Conservation (phyloP, 2,329 filamentous ascomycete genomes). For the Cercospora sp. region DNA sequence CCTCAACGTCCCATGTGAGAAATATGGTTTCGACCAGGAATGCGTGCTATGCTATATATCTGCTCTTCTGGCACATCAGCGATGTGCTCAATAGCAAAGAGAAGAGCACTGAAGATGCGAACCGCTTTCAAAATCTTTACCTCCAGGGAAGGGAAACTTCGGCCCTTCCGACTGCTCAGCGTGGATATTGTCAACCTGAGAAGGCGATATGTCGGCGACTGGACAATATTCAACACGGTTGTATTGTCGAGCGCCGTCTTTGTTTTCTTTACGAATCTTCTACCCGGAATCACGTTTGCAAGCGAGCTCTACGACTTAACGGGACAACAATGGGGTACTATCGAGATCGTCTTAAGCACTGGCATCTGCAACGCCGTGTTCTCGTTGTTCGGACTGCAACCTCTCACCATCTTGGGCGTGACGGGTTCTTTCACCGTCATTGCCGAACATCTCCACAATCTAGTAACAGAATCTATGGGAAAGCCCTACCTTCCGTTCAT, state of each 20-base stretch:
- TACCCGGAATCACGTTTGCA: conserved; percentile 67
- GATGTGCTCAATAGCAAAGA: neutral
- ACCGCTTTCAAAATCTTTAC: neutral
- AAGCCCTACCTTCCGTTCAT: conserved; percentile 65
- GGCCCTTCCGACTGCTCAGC: conserved; percentile 38
- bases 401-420: conserved; percentile 65
- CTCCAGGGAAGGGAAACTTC: conserved; percentile 19
- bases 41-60: neutral
- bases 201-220: conserved; percentile 36
- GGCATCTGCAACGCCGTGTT: conserved; percentile 65
- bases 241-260: conserved; percentile 64
- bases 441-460: conserved; percentile 63
- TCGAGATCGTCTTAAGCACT: conserved; percentile 67
- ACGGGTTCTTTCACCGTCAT: conserved; percentile 68
- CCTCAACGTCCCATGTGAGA: neutral
- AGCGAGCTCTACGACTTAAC: conserved; percentile 65
- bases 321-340: conserved; percentile 64
- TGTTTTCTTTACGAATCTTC: conserved; percentile 66
- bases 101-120: neutral
- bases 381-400: conserved; percentile 62
- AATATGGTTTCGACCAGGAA: neutral
- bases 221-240: conserved; percentile 61
- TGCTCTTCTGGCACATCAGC: neutral
- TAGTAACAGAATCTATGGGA: conserved; percentile 58
- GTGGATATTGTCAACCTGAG: conserved; percentile 36